Evolutionary conservation across 2,329 filamentous ascomycete genomes (phyloP), one percentile per base, ranked within the genome.

Genomic region (Penicillium italicum): DNA sequence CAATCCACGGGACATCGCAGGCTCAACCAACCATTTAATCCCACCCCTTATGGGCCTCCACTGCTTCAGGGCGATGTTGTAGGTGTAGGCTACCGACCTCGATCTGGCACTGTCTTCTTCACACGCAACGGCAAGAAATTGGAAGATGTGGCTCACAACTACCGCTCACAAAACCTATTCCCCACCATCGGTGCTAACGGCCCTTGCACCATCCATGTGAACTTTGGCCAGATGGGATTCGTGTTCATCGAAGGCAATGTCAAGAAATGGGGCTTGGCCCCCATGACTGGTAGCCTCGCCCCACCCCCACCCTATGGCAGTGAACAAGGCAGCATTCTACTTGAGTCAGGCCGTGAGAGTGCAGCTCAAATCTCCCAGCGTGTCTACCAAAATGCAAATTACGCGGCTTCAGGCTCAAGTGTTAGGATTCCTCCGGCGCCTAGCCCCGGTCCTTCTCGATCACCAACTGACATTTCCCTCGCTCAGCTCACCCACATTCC

Each of bases 181-280:
- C 94, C 94, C 1, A 94, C 94, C 0, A 85, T 99, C n/a, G 94
- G 94, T 41, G 92, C 94, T 55, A 97, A 94, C 69, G 94, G 94
- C 0, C 94, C 94, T 16, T 92, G 90, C 67, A 87, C 87, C 31
- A 85, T 99, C 1, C 93, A 99, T 71, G 94, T 97, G 70, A 99
- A 99, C 73, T 95, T 99, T 72, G 94, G 94, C 8, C 94, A 99
- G 72, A 90, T 94, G 69, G 94, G 94, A 33, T 99, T 97, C 70
- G 94, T 99, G 46, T 99, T 97, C 70, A 97, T 99, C 66, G 94
- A 99, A 76, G 94, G 93, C 59, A 99, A 99, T 68, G 94, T 99
- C 58, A 99, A 99, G 85, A 99, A 97, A 80, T 99, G 94, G 94
- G 94, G 94, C 2, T 79, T 99, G 53, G 94, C 94, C 45, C 94